phyloP scores from a whole-genome alignment of 768 basidiomycete genomes.

The Daedalea quercina region DNA sequence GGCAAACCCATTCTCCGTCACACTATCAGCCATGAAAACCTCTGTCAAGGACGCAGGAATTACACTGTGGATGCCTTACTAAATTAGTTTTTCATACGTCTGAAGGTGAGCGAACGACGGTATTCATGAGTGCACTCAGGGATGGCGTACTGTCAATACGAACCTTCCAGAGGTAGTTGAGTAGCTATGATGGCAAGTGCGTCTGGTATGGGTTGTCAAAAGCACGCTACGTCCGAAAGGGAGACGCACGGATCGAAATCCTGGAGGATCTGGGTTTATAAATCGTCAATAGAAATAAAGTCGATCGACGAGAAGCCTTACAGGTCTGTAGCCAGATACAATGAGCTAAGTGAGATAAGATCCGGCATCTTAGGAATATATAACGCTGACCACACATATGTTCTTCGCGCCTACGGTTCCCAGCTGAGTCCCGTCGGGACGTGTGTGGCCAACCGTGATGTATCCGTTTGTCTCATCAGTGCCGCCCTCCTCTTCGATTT shows the following conservation, averaged over 20 bases:
- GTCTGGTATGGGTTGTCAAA: too few relatives aligned
- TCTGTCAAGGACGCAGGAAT: neutral
- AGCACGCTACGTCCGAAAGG: neutral
- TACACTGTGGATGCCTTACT: conserved; percentile 14
- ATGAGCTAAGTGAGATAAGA: conserved; percentile 21
- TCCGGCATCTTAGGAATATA: neutral
- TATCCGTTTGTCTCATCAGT: conserved; percentile 59
- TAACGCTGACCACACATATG: neutral
- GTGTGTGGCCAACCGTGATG: conserved; percentile 53
- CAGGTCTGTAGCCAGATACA: conserved; percentile 31
- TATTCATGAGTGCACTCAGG: neutral
- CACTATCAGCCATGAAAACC: conserved; percentile 16
- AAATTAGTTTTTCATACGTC: conserved; percentile 32
- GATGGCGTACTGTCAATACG: neutral
- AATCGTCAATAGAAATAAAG: neutral
- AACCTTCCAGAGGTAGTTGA: conserved; percentile 36
- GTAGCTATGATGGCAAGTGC: conserved; percentile 13
- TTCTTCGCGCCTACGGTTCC: conserved; percentile 46
- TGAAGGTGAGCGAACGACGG: conserved; percentile 2
- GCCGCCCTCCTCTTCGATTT: conserved; percentile 46
- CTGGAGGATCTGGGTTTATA: conserved; percentile 23
- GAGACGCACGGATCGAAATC: conserved; percentile 24
- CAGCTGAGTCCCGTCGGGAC: conserved; percentile 57
- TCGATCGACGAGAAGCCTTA: conserved; percentile 9
- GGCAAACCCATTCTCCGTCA: conserved; percentile 41